Base-by-base conservation (phyloP, 2,329 filamentous ascomycete species). In the Penicillium sp. region DNA sequence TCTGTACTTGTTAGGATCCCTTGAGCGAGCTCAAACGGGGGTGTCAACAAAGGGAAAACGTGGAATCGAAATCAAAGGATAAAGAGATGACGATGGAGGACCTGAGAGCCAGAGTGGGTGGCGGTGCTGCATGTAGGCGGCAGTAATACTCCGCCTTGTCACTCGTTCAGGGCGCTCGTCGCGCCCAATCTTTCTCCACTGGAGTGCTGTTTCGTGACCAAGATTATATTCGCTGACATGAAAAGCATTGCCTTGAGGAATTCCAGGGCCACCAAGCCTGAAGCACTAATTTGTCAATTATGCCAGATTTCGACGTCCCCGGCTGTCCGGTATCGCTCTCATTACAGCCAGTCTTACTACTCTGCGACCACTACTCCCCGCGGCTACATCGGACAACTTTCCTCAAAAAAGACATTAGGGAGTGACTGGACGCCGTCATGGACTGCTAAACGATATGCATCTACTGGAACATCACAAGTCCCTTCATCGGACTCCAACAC, bases 281-380 rank as follows among this genome's bases (percentile, higher is more conserved):
- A 71, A 56, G 67, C 69, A 13, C 64, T 71, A 15, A 66, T 78
- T 53, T 79, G 78, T 47, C 77, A 79, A 66, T 71, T 78, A 45
- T 79, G 78, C 60, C 74, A 75, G 62, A 69, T 71, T 45, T 76
- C 76, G 9, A 69, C 68, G 19, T 67, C 67, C 5, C 58, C 69
- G 7, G 48, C 67, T 41, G 61, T 61, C 52, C 69, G 62, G 52
- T 65, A 62, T 29, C 52, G 49, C 45, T 56, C 69, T 19, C 67
- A 69, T 46, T 51, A 72, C 52, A 60, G 67, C 13, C 71, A 67
- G 46, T 66, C 64, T 45, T 64, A 66, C 64, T 51, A 65, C 7
- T 64, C 70, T 15, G 47, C 54, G 47, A 60, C 60, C 50, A 60
- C 62, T 26, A 55, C 62, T 50, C 56, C 52, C 49, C 63, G 45